These are phyloP conservation scores for Vickermania ingenoplastis DNA, from an alignment of 208 protist genomes.

Conservation along the genomic window DNA sequence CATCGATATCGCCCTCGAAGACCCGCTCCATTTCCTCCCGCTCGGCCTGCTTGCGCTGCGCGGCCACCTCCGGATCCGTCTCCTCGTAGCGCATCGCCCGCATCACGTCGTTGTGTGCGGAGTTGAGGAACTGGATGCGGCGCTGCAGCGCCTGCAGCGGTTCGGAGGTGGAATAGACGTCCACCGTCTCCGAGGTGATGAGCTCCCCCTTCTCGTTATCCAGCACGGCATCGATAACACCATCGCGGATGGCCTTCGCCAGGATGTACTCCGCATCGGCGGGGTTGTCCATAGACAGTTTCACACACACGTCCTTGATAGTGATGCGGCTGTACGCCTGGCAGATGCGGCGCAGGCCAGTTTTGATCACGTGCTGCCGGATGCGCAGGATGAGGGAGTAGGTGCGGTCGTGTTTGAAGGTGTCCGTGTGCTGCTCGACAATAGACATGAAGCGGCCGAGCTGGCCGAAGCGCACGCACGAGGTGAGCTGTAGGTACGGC, in stretches of 20 bases:
- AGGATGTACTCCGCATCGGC: conserved; percentile 97
- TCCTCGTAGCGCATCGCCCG: conserved; percentile 85
- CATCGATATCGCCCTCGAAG: conserved; percentile 60
- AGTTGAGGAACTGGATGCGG: conserved; percentile 93
- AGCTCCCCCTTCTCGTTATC: conserved; percentile 91
- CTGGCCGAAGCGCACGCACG: conserved; percentile 93
- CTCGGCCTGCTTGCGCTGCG: conserved; percentile 57
- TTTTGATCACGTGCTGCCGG: conserved; percentile 97
- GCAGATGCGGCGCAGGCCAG: conserved; percentile 95
- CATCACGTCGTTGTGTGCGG: conserved; percentile 93
- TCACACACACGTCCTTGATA: conserved; percentile 91
- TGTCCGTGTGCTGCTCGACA: conserved; percentile 78
- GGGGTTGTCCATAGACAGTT: conserved; percentile 93
- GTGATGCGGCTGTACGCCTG: conserved; percentile 96
- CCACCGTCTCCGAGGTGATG: conserved; percentile 89
- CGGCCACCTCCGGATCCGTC: conserved; percentile 71
- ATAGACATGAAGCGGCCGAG: conserved; percentile 90
- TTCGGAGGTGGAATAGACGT: conserved; percentile 96
- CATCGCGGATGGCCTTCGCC: conserved; percentile 96
- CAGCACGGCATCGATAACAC: conserved; percentile 95
- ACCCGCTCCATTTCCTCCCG: conserved; percentile 57
- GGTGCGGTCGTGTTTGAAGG: conserved; percentile 93
- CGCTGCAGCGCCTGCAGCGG: conserved; percentile 91
- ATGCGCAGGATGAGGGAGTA: conserved; percentile 94
- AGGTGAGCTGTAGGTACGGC: conserved; percentile 93